These are phyloP conservation scores for Suillus tomentosus DNA, from an alignment of 768 basidiomycete genomes.

Conservation along the genomic window DNA sequence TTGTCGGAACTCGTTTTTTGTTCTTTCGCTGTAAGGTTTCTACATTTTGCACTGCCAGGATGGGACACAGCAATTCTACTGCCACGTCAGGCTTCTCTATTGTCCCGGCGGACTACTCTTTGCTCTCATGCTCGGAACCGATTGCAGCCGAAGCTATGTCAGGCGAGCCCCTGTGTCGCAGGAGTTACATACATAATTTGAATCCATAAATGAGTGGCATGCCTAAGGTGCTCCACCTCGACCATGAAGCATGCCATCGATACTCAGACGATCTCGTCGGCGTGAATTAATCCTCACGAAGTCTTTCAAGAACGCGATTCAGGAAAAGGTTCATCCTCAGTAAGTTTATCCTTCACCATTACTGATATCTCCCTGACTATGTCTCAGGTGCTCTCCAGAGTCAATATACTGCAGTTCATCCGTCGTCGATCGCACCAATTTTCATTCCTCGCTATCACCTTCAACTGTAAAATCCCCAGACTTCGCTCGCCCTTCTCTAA, in stretches of 20 bases:
- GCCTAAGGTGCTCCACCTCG: constrained; percentile 16
- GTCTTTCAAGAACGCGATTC: constrained; percentile 51
- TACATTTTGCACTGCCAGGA: constrained; percentile 1
- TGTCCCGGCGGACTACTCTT: constrained; percentile 4
- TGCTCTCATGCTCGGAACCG: constrained; percentile 20
- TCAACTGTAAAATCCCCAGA: constrained; percentile 22
- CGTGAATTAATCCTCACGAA: constrained; percentile 49
- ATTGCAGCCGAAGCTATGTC: constrained; percentile 16
- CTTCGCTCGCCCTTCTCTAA: constrained; percentile 31
- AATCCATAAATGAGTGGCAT: constrained; percentile 31
- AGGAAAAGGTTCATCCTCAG: constrained; percentile 40
- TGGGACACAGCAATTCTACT: not conserved
- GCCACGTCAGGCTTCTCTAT: not conserved
- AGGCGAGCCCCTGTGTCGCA: constrained; percentile 33
- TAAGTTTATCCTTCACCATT: constrained; percentile 23
- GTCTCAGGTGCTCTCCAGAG: constrained; percentile 21
- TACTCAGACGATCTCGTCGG: constrained; percentile 49
- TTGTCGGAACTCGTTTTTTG: constrained; percentile 4
- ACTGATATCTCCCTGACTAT: not conserved
- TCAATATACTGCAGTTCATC: constrained; percentile 23
- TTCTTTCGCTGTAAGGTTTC: not conserved
- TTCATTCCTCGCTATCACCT: constrained; percentile 16
- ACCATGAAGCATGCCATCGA: constrained; percentile 38
- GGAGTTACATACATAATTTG: constrained; percentile 18
- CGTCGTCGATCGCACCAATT: constrained; percentile 26